phyloP scores from a whole-genome alignment of 2,329 filamentous ascomycete genomes.

The Colletotrichum lentis region DNA sequence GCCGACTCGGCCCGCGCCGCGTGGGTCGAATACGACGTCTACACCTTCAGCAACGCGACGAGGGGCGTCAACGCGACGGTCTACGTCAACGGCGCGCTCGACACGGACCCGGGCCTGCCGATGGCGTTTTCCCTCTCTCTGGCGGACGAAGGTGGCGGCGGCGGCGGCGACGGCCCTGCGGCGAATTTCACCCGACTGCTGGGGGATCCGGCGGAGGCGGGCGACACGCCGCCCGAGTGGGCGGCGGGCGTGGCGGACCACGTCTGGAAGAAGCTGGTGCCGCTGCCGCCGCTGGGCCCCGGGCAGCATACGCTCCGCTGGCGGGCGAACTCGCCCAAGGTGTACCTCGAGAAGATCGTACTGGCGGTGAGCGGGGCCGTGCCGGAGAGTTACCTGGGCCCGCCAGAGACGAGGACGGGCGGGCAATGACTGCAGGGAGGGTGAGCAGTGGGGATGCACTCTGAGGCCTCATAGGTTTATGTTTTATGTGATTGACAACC shows the following conservation, averaged over 20 bases:
- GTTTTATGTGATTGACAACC: too few species aligned
- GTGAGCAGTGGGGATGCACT: neutral
- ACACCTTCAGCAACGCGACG: conserved; percentile 39
- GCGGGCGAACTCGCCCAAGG: conserved; percentile 44
- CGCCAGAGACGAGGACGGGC: conserved; percentile 41
- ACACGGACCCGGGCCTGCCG: conserved; percentile 56
- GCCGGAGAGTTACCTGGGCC: conserved; percentile 44
- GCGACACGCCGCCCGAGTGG: conserved; percentile 58
- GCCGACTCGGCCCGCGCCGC: conserved; percentile 12
- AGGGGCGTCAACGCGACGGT: conserved; percentile 40
- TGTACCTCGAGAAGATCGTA: conserved; percentile 48
- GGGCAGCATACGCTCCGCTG: conserved; percentile 44
- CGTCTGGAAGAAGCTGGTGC: conserved; percentile 55
- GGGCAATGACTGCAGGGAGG: neutral
- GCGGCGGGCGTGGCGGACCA: conserved; percentile 54
- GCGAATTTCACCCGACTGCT: conserved; percentile 44
- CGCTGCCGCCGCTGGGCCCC: conserved; percentile 10
- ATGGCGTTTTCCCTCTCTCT: conserved; percentile 58
- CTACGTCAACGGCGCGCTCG: conserved; percentile 50
- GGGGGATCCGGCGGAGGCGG: conserved; percentile 51
- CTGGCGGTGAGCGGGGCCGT: conserved; percentile 40
- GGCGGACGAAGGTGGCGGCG: conserved; percentile 37
- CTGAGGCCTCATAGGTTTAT: too few species aligned
- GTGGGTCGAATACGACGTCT: conserved; percentile 44
- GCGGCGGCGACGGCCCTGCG: conserved; percentile 45